A percentile compares a stretch with the other conserved stretches of the same genome.
These are phyloP conservation scores for Lactarius hatsudake DNA, from an alignment of 768 basidiomycete species.

Conservation along the genomic window DNA sequence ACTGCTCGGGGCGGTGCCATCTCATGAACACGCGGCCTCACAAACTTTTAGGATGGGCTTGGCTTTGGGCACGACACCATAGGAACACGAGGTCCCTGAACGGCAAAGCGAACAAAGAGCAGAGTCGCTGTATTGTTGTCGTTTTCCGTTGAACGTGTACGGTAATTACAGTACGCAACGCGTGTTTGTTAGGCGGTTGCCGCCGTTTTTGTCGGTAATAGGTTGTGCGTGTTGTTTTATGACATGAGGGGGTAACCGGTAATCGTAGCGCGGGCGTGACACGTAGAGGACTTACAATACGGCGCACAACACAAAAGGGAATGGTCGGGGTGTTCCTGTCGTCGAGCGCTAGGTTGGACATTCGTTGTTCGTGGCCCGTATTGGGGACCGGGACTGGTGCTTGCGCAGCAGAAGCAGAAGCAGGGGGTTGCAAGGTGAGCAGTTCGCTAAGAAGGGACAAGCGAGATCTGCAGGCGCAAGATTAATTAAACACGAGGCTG, in stretches of 20 bases:
- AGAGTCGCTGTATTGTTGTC: not conserved
- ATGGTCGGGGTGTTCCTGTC: not conserved
- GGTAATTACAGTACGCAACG: not conserved
- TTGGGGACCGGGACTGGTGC: not conserved
- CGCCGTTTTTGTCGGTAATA: not conserved
- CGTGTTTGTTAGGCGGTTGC: not conserved
- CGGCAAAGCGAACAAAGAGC: not conserved
- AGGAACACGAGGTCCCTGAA: not conserved
- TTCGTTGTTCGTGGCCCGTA: not conserved
- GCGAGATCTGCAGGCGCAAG: conserved; percentile 16
- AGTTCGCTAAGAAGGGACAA: not conserved
- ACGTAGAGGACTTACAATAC: not conserved
- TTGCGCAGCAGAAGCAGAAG: not conserved
- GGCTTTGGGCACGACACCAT: not conserved
- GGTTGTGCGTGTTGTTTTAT: not conserved
- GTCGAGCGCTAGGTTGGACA: not conserved
- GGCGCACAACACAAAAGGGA: not conserved
- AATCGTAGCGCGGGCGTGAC: not conserved
- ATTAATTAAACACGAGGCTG: conserved; percentile 26
- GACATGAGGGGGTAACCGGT: not conserved
- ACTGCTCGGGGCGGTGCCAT: not conserved
- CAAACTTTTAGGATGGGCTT: not conserved
- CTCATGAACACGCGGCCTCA: not conserved
- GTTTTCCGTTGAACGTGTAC: not conserved
- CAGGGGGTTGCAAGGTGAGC: not conserved